Percentiles rank a stretch among this genome's conserved stretches.
Evolutionary conservation across 495 filamentous ascomycete genomes (phyloP).

Genomic region (Penicillium fimorum): DNA sequence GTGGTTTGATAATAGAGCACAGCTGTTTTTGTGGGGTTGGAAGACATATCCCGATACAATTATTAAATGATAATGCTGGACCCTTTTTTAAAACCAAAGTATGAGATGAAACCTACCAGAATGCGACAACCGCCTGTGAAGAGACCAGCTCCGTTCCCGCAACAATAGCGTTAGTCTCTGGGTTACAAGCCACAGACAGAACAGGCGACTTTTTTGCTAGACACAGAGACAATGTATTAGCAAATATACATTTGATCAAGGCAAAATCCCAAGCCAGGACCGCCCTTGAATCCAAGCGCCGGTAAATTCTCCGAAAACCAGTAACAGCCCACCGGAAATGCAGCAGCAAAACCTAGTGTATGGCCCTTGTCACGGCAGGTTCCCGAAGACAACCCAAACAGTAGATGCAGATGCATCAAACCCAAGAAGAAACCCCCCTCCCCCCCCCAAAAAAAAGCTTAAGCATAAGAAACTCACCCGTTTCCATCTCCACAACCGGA

Average conservation of each 20-base stretch:
- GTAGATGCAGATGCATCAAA: conserved; percentile 2
- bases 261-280: neutral
- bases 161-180: conserved; percentile 57
- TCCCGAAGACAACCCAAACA: conserved; percentile 5
- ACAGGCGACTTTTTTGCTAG: conserved; percentile 52
- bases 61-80: neutral
- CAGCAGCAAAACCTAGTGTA: neutral
- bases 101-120: conserved; percentile 58
- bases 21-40: neutral
- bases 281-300: conserved; percentile 9
- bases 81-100: neutral
- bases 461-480: conserved; percentile 31
- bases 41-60: neutral
- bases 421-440: neutral
- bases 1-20: neutral
- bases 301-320: conserved; percentile 16
- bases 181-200: conserved; percentile 66
- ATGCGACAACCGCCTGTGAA: conserved; percentile 65
- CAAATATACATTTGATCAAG: neutral
- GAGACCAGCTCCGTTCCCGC: conserved; percentile 78
- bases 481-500: conserved; percentile 38
- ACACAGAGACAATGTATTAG: conserved; percentile 8
- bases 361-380: neutral
- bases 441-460: conserved; percentile 13
- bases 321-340: conserved; percentile 9